Evolutionary conservation across 768 basidiomycete species (phyloP).

Genomic region (Suillus hirtellus): DNA sequence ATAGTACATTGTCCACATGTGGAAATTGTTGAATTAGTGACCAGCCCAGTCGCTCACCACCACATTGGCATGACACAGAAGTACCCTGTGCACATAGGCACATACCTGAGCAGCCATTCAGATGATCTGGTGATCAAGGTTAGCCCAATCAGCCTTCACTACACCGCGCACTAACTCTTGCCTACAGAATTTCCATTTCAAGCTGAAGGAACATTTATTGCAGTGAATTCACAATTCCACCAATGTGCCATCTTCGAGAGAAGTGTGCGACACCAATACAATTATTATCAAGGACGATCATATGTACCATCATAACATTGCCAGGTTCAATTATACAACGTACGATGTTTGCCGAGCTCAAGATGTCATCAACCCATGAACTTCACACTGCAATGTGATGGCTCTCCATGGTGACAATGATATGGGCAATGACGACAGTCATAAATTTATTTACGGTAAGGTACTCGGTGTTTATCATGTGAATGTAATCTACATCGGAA

Average conservation of each 20-base stretch:
- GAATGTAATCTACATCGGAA: background rate
- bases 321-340: no score
- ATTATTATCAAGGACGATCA: no score
- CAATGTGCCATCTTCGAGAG: background rate
- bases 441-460: no score
- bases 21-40: background rate
- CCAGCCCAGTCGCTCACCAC: background rate
- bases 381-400: no score
- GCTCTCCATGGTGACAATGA: no score
- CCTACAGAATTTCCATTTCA: background rate
- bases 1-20: background rate
- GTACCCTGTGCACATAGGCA: slow-evolving; percentile 20
- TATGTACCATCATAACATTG: no score
- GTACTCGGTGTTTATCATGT: no score
- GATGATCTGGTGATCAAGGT: background rate
- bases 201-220: slow-evolving; percentile 1
- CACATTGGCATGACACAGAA: slow-evolving; percentile 11
- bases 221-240: background rate
- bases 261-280: background rate
- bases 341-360: no score
- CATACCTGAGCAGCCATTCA: background rate
- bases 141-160: background rate
- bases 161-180: no score
- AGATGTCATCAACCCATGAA: no score
- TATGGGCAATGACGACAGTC: no score